Percentiles rank a stretch among this genome's conserved stretches.
phyloP scores from a whole-genome alignment of 2,329 filamentous ascomycete species.

The Cytospora mali region DNA sequence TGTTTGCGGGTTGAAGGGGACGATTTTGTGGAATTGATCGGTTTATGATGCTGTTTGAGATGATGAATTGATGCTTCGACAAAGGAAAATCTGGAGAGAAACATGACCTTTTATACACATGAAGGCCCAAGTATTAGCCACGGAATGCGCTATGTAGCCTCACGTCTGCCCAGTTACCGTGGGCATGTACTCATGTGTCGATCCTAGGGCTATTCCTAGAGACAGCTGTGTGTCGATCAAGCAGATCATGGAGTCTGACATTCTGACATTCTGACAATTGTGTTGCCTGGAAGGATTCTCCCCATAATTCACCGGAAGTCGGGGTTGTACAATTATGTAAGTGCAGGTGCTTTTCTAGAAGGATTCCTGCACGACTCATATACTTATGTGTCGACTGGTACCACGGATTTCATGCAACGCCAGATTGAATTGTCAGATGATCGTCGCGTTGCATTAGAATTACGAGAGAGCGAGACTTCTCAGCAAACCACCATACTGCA shows the following conservation, averaged over 20 bases:
- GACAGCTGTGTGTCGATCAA: no score
- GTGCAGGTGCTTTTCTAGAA: background rate
- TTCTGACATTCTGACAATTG: no score
- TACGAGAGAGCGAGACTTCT: background rate
- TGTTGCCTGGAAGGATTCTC: background rate
- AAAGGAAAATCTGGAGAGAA: background rate
- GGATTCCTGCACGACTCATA: background rate
- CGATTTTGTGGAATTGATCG: background rate
- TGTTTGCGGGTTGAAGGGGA: slow-evolving; percentile 29
- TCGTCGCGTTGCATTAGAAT: background rate
- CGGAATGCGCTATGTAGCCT: background rate
- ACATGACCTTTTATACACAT: background rate
- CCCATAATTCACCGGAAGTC: background rate
- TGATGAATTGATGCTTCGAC: background rate
- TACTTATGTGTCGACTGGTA: background rate
- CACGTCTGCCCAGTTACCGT: no score
- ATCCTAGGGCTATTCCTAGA: no score
- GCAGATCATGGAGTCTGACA: background rate
- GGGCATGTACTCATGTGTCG: no score
- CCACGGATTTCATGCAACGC: background rate
- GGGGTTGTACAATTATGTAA: background rate
- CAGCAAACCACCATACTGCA: background rate
- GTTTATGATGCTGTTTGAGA: background rate
- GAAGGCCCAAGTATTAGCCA: background rate
- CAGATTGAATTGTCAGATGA: background rate